phyloP scores from a whole-genome alignment of 805 yeast species.

The Ogataea nonfermentans region DNA sequence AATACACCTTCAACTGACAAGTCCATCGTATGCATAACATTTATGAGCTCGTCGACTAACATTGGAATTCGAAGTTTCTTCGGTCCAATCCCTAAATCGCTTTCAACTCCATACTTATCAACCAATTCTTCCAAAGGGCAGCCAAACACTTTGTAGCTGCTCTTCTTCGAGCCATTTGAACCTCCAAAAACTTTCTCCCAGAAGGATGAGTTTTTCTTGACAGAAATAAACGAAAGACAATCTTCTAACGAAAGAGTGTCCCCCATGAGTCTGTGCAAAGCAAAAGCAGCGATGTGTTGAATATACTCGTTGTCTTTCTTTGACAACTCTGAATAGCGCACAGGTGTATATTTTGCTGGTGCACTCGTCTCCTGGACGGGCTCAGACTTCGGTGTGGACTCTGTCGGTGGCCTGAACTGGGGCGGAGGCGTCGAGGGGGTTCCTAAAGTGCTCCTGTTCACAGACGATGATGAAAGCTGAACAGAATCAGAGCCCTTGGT shows the following conservation, averaged over 20 bases:
- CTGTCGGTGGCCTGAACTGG: not conserved
- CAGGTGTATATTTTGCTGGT: conserved; percentile 26
- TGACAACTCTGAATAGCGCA: conserved; percentile 64
- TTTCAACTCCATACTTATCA: conserved; percentile 70
- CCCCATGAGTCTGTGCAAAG: conserved; percentile 38
- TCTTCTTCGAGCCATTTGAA: conserved; percentile 5
- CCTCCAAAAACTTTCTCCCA: conserved; percentile 49
- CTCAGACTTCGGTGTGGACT: not conserved
- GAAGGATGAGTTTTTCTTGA: conserved; percentile 43
- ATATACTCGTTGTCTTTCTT: conserved; percentile 56
- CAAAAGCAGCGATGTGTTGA: conserved; percentile 58
- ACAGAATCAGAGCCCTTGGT: conserved; percentile 16
- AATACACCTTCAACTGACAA: conserved; percentile 95
- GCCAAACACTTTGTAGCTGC: conserved; percentile 62
- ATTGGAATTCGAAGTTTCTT: conserved; percentile 77
- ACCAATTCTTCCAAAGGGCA: conserved; percentile 68
- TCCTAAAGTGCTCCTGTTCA: not conserved
- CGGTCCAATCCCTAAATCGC: conserved; percentile 83
- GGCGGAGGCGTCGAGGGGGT: conserved; percentile 5
- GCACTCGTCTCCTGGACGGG: not conserved
- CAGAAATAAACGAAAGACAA: conserved; percentile 41
- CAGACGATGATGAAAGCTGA: not conserved
- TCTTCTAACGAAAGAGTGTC: conserved; percentile 37
- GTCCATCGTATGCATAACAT: conserved; percentile 83
- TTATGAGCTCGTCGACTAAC: conserved; percentile 79